A percentile compares a stretch with the other conserved stretches of the same genome.
phyloP scores from a whole-genome alignment of 306 rosid species.

The Castanea crenata region DNA sequence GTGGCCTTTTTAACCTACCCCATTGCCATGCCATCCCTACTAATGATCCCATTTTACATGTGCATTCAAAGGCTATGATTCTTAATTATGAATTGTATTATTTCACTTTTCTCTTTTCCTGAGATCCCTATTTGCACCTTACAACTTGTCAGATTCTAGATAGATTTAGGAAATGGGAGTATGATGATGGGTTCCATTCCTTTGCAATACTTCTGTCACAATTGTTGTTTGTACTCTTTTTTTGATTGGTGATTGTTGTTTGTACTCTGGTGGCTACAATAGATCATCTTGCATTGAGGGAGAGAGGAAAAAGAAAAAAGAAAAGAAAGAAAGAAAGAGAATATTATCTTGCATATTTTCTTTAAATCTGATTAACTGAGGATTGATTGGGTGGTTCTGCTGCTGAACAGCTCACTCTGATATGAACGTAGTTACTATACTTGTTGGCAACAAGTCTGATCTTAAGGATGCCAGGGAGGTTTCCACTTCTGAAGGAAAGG shows the following conservation, averaged over 20 bases:
- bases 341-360: not conserved
- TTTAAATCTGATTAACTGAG: slow-evolving; percentile 26
- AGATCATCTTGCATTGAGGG: not conserved
- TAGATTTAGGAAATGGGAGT: not conserved
- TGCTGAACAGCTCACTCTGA: slow-evolving; percentile 90
- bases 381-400: slow-evolving; percentile 50
- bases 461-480: slow-evolving; percentile 96
- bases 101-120: not conserved
- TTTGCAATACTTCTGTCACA: not conserved
- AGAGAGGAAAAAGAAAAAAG: too few species aligned
- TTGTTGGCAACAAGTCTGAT: slow-evolving; percentile 96
- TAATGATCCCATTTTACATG: not conserved
- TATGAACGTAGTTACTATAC: slow-evolving; percentile 95
- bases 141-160: not conserved
- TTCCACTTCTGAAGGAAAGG: slow-evolving; percentile 79
- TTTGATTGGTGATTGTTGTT: not conserved
- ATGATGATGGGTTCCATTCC: not conserved
- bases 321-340: too few species aligned
- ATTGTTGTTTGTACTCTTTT: not conserved
- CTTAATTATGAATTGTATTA: not conserved
- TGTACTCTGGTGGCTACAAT: not conserved
- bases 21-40: too few species aligned
- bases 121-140: not conserved
- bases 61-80: not conserved
- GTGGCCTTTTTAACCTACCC: too few species aligned